Conservation (phyloP, 2,329 filamentous ascomycete genomes). For the Epichloe hybrida region DNA sequence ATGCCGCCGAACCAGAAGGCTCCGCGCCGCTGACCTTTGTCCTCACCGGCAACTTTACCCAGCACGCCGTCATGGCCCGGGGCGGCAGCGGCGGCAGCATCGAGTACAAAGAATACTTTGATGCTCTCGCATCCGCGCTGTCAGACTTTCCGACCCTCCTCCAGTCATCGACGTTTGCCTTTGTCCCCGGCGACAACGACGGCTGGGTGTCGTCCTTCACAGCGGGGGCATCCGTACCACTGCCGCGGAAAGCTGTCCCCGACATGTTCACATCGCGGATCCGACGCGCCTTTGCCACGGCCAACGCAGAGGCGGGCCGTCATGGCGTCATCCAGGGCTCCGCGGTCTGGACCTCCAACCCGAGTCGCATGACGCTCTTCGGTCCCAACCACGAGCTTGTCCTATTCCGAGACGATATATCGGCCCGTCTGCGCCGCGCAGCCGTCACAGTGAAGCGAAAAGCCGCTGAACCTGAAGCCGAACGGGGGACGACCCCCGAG, state of each 20-base stretch:
- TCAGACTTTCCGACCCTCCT: constrained; percentile 74
- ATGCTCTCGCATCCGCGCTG: constrained; percentile 69
- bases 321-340: constrained; percentile 27
- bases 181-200: constrained; percentile 93
- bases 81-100: constrained; percentile 70
- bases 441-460: constrained; percentile 54
- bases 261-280: constrained; percentile 84
- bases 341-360: constrained; percentile 82
- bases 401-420: constrained; percentile 76
- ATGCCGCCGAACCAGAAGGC: constrained; percentile 50
- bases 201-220: constrained; percentile 87
- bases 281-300: constrained; percentile 63
- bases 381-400: constrained; percentile 80
- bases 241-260: constrained; percentile 62
- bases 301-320: constrained; percentile 54
- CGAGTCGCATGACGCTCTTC: constrained; percentile 68
- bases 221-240: constrained; percentile 54
- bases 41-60: constrained; percentile 72
- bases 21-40: constrained; percentile 67
- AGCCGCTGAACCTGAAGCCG: constrained; percentile 20
- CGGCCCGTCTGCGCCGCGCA: constrained; percentile 61
- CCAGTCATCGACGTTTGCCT: constrained; percentile 69
- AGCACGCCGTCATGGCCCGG: constrained; percentile 49
- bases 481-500: constrained; percentile 11
- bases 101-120: constrained; percentile 94